phyloP scores from a whole-genome alignment of 2,329 filamentous ascomycete species.

The Ophiostoma montium region DNA sequence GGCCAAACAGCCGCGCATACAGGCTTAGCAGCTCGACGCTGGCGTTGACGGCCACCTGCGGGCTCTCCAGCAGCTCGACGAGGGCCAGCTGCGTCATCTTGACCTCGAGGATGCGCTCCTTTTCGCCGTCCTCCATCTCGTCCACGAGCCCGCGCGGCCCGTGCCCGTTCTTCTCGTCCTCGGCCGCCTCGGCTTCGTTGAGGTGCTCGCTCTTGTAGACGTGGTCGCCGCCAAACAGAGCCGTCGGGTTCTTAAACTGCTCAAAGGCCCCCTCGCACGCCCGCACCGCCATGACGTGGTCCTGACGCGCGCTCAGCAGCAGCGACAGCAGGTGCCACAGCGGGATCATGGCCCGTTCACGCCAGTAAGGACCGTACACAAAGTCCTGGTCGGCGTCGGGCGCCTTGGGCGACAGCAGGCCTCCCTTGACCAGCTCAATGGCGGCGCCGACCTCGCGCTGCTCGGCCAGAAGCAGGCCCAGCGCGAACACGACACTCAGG shows the following conservation, averaged over 20 bases:
- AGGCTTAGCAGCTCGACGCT: constrained; percentile 73
- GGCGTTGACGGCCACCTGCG: constrained; percentile 74
- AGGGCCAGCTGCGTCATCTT: constrained; percentile 90
- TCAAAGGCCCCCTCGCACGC: constrained; percentile 87
- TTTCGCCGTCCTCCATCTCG: constrained; percentile 71
- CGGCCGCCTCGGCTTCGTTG: constrained; percentile 34
- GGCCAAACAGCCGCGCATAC: constrained; percentile 67
- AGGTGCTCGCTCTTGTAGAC: constrained; percentile 54
- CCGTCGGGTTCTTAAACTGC: constrained; percentile 60
- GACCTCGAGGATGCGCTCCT: constrained; percentile 77
- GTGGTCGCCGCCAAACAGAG: constrained; percentile 52
- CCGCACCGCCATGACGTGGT: constrained; percentile 64
- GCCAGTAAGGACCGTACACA: constrained; percentile 38
- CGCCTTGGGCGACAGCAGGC: constrained; percentile 47
- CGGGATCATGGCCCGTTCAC: constrained; percentile 55
- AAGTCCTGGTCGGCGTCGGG: constrained; percentile 29
- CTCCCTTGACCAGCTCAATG: constrained; percentile 68
- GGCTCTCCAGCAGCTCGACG: constrained; percentile 69
- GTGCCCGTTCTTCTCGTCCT: constrained; percentile 18
- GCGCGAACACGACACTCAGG: constrained; percentile 63
- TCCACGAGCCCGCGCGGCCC: constrained; percentile 46
- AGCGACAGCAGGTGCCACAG: constrained; percentile 86
- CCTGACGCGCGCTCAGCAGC: constrained; percentile 72
- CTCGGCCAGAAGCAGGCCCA: constrained; percentile 79
- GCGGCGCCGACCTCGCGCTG: constrained; percentile 66